These are phyloP conservation scores for Zopfochytrium polystomum DNA, from an alignment of 371 early-diverging fungal species.

Conservation along the genomic window DNA sequence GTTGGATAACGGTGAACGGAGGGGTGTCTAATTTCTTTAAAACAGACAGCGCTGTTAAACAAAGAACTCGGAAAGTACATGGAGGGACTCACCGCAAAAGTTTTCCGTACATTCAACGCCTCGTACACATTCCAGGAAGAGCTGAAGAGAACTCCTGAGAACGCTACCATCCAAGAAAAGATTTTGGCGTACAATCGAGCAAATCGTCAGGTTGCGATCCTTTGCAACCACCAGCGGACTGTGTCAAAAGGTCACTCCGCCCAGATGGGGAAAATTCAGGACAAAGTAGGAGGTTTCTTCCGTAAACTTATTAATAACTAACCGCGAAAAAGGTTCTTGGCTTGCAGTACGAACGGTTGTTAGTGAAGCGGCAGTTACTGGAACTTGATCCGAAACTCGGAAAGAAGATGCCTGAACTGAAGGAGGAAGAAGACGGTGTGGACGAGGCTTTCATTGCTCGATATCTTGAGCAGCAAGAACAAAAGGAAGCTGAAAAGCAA, in stretches of 20 bases:
- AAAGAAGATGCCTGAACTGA: slow-evolving; percentile 65
- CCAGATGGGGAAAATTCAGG: slow-evolving; percentile 74
- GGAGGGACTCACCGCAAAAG: slow-evolving; percentile 95
- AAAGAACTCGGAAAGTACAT: slow-evolving; percentile 81
- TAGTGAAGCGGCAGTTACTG: slow-evolving; percentile 63
- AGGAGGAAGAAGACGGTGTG: slow-evolving; percentile 70
- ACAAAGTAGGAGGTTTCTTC: slow-evolving; percentile 54
- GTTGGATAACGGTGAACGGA: slow-evolving; percentile 9
- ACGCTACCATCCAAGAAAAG: slow-evolving; percentile 80
- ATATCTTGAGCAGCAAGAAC: slow-evolving; percentile 55
- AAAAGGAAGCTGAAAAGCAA: slow-evolving; percentile 68
- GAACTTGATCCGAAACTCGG: slow-evolving; percentile 69
- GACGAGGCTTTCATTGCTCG: slow-evolving; percentile 74
- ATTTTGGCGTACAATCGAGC: slow-evolving; percentile 92
- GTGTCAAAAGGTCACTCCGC: slow-evolving; percentile 77
- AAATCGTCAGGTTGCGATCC: slow-evolving; percentile 92
- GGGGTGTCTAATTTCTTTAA: neutral
- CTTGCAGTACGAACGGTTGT: slow-evolving; percentile 77
- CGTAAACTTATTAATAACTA: too few relatives aligned
- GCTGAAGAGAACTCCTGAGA: slow-evolving; percentile 62
- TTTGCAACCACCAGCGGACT: slow-evolving; percentile 95
- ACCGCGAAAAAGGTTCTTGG: slow-evolving; percentile 68
- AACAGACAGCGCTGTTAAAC: slow-evolving; percentile 63
- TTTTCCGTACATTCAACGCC: slow-evolving; percentile 98
- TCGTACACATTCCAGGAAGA: slow-evolving; percentile 91